Base-by-base conservation (phyloP, 352 stramenopile species). In the Pythium apleroticum region DNA sequence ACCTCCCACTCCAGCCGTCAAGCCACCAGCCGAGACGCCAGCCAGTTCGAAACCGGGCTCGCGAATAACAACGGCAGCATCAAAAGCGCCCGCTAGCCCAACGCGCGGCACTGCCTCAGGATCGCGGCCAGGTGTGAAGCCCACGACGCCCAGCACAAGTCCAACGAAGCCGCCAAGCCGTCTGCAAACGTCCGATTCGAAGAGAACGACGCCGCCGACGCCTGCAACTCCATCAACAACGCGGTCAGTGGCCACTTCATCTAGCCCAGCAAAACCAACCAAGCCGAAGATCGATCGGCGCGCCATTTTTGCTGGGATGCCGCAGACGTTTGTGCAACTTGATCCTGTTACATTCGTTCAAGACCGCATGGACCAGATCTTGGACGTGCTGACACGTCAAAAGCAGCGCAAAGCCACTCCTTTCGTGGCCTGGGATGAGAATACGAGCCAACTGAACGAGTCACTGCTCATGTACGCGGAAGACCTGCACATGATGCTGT, bases 381-480 rank as follows among this genome's bases (percentile, higher is more conserved):
- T 88, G 9, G 56, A 73, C 6, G 59, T 72, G 20, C 54, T 91
- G 1, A 68, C 77, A 48, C 62, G 72, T 19, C 73, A 83, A 33
- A 79, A 82, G 39, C 37, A 66, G 0, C 57, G 61, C 15, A 69
- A 72, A 58, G 56, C 67, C 11, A 67, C 64, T 17, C 73, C 82
- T 17, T 39, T 70, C 0, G 69, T 91, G 17, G 65, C 72, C 14
- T 91, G 82, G 82, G 80, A 89, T 49, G 75, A 87, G 11, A 28
- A n/a, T 2, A 82, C 76, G 11, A 67, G 59, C 10, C 71, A 73
- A 30, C 77, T 71, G 11, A 88, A 89, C 57, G 82, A 91, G 55
- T 55, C 71, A 53, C 60, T 91, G 27, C 58, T 72, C 8, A 91
- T 91, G 82, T 89, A 74, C 55, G 72, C 72, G 0, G 82, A 91